Evolutionary conservation across 805 yeast species (phyloP).

Genomic region (Candida vartiovaarae): DNA sequence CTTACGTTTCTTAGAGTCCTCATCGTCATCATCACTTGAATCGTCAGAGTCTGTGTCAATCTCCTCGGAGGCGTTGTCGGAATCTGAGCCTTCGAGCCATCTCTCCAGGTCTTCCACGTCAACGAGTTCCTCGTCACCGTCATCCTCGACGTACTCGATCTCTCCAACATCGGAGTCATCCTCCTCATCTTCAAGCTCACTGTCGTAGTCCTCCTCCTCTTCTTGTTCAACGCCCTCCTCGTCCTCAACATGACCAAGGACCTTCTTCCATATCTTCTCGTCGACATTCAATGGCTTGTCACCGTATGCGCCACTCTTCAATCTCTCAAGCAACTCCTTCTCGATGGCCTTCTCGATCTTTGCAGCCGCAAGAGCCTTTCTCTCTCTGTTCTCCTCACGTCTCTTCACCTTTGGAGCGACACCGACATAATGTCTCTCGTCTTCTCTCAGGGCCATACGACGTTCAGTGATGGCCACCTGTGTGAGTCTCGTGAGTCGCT

Average conservation of each 20-base stretch:
- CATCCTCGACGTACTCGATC: conserved; percentile 85
- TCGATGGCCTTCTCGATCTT: conserved; percentile 95
- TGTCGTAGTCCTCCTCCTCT: conserved; percentile 40
- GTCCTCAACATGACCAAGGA: conserved; percentile 74
- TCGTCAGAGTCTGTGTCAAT: conserved; percentile 30
- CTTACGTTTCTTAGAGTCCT: conserved; percentile 29
- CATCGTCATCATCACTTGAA: conserved; percentile 29
- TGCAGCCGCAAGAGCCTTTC: conserved; percentile 96
- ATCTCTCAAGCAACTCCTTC: conserved; percentile 86
- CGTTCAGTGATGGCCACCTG: conserved; percentile 95
- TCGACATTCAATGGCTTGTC: conserved; percentile 97
- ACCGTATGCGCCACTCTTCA: conserved; percentile 97
- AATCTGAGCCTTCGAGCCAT: conserved; percentile 61
- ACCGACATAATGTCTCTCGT: conserved; percentile 90
- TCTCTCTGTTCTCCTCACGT: conserved; percentile 89
- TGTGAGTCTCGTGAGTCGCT: conserved; percentile 86
- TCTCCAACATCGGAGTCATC: conserved; percentile 60
- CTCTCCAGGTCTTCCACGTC: conserved; percentile 90
- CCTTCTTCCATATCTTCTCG: conserved; percentile 92
- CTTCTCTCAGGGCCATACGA: conserved; percentile 82
- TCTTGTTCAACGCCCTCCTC: conserved; percentile 47
- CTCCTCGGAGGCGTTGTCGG: conserved; percentile 30
- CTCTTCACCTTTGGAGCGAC: conserved; percentile 90
- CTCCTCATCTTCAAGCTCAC: conserved; percentile 42
- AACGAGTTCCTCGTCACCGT: conserved; percentile 84